Conservation (phyloP, 2,329 filamentous ascomycete genomes). For the Fusarium sp. region DNA sequence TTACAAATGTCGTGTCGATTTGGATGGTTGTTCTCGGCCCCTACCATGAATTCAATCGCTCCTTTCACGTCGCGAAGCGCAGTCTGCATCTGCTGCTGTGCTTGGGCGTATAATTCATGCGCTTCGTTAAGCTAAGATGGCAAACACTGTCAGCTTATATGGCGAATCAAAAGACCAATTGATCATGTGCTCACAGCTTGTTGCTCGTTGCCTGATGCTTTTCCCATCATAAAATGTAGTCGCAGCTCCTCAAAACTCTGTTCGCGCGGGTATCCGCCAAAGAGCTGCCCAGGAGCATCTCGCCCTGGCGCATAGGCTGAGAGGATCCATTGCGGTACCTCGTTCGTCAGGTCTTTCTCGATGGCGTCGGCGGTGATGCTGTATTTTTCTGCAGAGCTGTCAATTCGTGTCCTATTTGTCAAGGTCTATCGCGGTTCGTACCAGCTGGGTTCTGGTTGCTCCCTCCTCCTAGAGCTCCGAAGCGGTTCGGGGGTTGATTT, state of each 20-base stretch:
- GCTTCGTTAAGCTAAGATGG: slow-evolving; percentile 69
- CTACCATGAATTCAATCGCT: slow-evolving; percentile 77
- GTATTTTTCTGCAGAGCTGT: slow-evolving; percentile 56
- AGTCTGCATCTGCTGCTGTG: slow-evolving; percentile 78
- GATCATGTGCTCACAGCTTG: slow-evolving; percentile 60
- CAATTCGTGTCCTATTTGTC: slow-evolving; percentile 13
- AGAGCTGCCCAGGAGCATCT: slow-evolving; percentile 83
- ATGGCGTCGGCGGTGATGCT: slow-evolving; percentile 71
- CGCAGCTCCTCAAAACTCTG: slow-evolving; percentile 91
- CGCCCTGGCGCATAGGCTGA: slow-evolving; percentile 86
- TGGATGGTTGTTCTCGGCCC: slow-evolving; percentile 77
- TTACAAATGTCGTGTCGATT: slow-evolving; percentile 77
- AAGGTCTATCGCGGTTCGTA: slow-evolving; percentile 19
- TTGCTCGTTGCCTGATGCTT: slow-evolving; percentile 70
- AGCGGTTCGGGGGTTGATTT: slow-evolving; percentile 66
- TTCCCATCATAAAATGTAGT: slow-evolving; percentile 75
- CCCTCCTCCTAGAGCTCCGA: slow-evolving; percentile 62
- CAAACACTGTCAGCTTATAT: slow-evolving; percentile 35
- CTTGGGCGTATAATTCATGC: slow-evolving; percentile 71
- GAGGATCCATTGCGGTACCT: slow-evolving; percentile 85
- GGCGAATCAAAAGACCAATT: not conserved
- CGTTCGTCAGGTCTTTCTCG: slow-evolving; percentile 74
- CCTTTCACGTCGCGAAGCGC: slow-evolving; percentile 77
- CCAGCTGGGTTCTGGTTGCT: slow-evolving; percentile 40
- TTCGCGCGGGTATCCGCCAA: slow-evolving; percentile 83